Evolutionary conservation across 31 red algal species (phyloP), one percentile per base, ranked within the genome.

Genomic region (Porphyra umbilicalis): DNA sequence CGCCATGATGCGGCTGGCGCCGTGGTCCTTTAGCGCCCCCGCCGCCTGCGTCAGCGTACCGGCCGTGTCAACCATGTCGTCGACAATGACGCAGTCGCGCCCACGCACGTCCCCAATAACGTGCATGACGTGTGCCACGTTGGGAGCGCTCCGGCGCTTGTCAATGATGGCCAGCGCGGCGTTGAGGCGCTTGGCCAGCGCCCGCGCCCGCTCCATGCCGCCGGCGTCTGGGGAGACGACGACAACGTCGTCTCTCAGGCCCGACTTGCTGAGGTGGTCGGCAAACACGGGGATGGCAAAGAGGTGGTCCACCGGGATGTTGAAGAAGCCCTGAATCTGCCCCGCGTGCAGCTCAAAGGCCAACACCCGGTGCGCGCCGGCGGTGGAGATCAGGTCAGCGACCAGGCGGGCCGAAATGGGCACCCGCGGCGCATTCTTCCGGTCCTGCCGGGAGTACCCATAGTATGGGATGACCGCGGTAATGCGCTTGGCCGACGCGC

Each of bases 31-130:
- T 18, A 99, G 83, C 10, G 94, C 89, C 32, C 85, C 85, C 10
- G 95, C 98, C 0, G 94, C 98, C 85, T 97, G 90, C 9, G 86
- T 90, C 79, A 99, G 74, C 38, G 98, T 99, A 13, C 95, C 95
- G 7, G 98, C 98, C 29, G 98, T 99, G 79, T 99, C 98, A 35
- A 97, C 93, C 91, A 99, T 99, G 80, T 99, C 98, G 82, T 99
- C 98, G 9, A 97, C 92, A 86, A 99, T 97, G 30, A 99, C 85
- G 80, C 94, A 97, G 79, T 97, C 88, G n/a, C 87, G 79, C 39
- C 85, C 87, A 44, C 87, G 80, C 4, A 99, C 98, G 32, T 97
- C 94, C 6, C 98, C 98, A 88, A 99, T 97, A 75, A 97, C 84
- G 80, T 95, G 85, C 95, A 99, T 91, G 29, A 97, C 94, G 38